Conservation (phyloP, 108 stramenopile species). For the Epithemia pelagica region DNA sequence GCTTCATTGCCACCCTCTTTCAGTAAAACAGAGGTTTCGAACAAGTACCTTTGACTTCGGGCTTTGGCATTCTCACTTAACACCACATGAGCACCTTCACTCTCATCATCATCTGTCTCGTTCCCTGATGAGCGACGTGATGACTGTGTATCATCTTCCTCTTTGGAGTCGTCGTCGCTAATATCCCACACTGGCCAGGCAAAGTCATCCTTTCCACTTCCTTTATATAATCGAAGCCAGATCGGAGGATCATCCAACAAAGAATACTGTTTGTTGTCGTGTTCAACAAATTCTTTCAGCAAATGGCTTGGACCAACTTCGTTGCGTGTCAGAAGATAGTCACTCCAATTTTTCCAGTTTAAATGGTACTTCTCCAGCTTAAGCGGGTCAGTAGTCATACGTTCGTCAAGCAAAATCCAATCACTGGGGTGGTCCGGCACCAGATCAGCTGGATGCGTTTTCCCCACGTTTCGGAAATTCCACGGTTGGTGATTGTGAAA, state of each 20-base stretch:
- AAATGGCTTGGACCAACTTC: conserved; percentile 16
- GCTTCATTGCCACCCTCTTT: conserved; percentile 74
- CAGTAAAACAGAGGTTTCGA: conserved; percentile 37
- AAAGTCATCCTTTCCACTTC: background rate
- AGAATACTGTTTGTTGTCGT: background rate
- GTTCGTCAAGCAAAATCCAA: conserved; percentile 64
- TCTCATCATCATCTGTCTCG: background rate
- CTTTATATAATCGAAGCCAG: background rate
- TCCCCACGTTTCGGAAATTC: conserved; percentile 31
- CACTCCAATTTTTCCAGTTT: background rate
- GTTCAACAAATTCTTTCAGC: conserved; percentile 16
- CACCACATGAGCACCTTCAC: background rate
- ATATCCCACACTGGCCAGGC: background rate
- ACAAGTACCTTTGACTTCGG: conserved; percentile 28
- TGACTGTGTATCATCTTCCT: background rate
- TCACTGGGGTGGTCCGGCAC: conserved; percentile 65
- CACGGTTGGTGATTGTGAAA: conserved; percentile 36
- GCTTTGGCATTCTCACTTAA: conserved; percentile 15
- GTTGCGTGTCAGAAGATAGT: background rate
- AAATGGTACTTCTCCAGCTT: conserved; percentile 14
- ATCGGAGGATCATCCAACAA: background rate
- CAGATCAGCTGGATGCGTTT: conserved; percentile 34
- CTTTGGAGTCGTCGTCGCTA: background rate
- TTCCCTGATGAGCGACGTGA: background rate
- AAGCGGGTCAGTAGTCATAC: conserved; percentile 30